Base-by-base conservation (phyloP, 768 basidiomycete genomes). In the Tylopilus felleus region DNA sequence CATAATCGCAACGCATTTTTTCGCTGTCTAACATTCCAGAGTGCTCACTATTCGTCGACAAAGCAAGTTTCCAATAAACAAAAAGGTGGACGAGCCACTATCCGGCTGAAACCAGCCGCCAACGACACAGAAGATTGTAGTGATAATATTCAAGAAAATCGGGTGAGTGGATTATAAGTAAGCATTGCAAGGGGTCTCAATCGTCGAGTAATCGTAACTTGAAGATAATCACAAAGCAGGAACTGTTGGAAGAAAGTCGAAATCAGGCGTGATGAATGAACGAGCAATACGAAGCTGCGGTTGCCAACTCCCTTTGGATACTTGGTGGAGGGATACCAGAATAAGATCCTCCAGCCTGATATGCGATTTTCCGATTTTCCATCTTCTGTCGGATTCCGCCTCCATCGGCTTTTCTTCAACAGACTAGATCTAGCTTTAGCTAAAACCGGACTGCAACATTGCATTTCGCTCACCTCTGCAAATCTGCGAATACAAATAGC, bases 271-370 rank as follows among this genome's bases (percentile, higher is more conserved):
- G 4, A 45, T 16, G 38, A 8, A 39, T 21, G 60, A 19, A 13
- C 16, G 23, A 16, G 54, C 61, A 17, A 90, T 74, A 64, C 86
- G 79, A 44, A 90, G 70, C 52, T 90, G 87, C 21, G 87, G 86
- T 56, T 91, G 88, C 88, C 89, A 90, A 52, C 83, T 84, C 12
- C 89, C 89, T 71, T 88, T 81, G 13, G 87, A 89, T 49, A 90
- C 87, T 58, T 91, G 89, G 70, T 90, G 87, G 51, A 90, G 80
- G 60, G 86, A 86, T 59, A 91, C 85, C 42, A 91, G 80, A 47
- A 85, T 73, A 47, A 91, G 74, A 64, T 90, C 81, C 25, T 86
- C 85, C 5, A 86, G 71, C 35, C 69, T 78, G 69, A 90, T 84
- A 55, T 78, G 71, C 39, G 71, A 65, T 14, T 67, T 60, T n/a